Percentiles rank a stretch among this genome's conserved stretches.
phyloP scores from a whole-genome alignment of 495 filamentous ascomycete genomes.

The Glonium stellatum region DNA sequence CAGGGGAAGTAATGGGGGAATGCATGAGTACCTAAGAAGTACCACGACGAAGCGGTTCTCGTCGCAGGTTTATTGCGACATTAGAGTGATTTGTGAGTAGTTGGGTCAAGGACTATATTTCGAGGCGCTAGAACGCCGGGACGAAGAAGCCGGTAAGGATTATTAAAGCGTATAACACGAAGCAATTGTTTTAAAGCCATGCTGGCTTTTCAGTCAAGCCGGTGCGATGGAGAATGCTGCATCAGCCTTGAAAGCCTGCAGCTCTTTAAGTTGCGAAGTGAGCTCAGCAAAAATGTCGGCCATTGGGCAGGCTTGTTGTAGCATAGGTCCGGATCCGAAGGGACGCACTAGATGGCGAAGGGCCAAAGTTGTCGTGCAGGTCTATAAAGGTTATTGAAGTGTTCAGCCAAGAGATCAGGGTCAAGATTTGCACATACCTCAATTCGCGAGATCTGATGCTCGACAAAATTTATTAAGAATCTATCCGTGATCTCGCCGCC shows the following conservation, averaged over 20 bases:
- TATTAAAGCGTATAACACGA: not conserved
- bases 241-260: constrained; percentile 29
- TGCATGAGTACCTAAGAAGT: not conserved
- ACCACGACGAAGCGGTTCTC: not conserved
- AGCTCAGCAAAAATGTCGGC: constrained; percentile 34
- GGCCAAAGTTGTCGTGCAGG: constrained; percentile 38
- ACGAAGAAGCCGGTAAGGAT: not conserved
- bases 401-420: not conserved
- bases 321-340: constrained; percentile 31
- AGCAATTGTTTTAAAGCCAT: not conserved
- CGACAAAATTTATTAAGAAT: constrained; percentile 77
- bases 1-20: constrained; percentile 4
- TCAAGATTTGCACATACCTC: constrained; percentile 56
- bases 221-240: constrained; percentile 27
- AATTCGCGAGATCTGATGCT: constrained; percentile 89
- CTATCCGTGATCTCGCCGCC: constrained; percentile 83
- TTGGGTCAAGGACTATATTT: not conserved
- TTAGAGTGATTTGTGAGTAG: not conserved
- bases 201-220: not conserved
- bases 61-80: not conserved
- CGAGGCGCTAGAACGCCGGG: not conserved
- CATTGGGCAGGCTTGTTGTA: constrained; percentile 39
- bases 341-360: constrained; percentile 39
- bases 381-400: constrained; percentile 21
- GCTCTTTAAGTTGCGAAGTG: constrained; percentile 30